Evolutionary conservation across 2,329 filamentous ascomycete species (phyloP).

Genomic region (Torrubiella hemipterigena): DNA sequence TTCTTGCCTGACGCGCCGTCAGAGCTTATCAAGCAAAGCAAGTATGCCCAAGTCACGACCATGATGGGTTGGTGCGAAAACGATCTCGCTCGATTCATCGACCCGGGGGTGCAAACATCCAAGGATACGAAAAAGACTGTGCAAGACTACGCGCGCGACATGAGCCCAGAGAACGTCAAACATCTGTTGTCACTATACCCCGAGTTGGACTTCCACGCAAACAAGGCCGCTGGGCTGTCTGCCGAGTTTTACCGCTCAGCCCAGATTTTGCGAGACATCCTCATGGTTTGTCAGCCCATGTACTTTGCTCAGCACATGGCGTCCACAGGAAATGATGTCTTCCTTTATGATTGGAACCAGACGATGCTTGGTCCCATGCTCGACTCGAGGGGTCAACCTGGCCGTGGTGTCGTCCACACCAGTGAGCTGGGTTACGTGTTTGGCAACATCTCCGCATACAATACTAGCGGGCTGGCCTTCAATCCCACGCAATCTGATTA

Average conservation of each 20-base stretch:
- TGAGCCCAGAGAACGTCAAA: constrained; percentile 21
- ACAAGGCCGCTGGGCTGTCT: constrained; percentile 24
- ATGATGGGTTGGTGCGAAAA: constrained; percentile 42
- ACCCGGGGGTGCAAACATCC: constrained; percentile 22
- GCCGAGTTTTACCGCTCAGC: constrained; percentile 37
- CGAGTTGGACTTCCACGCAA: constrained; percentile 26
- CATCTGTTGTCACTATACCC: constrained; percentile 38
- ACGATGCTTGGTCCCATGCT: constrained; percentile 36
- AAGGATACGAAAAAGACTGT: constrained; percentile 27
- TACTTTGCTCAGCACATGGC: constrained; percentile 27
- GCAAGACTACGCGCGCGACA: constrained; percentile 21
- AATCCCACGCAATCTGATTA: constrained; percentile 26
- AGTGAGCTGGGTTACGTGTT: constrained; percentile 42
- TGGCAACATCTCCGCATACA: constrained; percentile 31
- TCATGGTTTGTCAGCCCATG: constrained; percentile 36
- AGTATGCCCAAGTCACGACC: constrained; percentile 52
- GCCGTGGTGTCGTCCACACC: constrained; percentile 36
- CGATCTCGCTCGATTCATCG: constrained; percentile 30
- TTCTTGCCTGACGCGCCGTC: constrained; percentile 30
- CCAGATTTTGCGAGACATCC: constrained; percentile 36
- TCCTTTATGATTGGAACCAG: constrained; percentile 40
- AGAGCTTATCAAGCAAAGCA: constrained; percentile 39
- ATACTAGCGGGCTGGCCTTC: constrained; percentile 21
- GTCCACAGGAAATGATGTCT: constrained; percentile 25
- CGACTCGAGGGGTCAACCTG: constrained; percentile 13